Conservation (phyloP, 2,329 filamentous ascomycete genomes). For the Scolecobasidium constrictum region DNA sequence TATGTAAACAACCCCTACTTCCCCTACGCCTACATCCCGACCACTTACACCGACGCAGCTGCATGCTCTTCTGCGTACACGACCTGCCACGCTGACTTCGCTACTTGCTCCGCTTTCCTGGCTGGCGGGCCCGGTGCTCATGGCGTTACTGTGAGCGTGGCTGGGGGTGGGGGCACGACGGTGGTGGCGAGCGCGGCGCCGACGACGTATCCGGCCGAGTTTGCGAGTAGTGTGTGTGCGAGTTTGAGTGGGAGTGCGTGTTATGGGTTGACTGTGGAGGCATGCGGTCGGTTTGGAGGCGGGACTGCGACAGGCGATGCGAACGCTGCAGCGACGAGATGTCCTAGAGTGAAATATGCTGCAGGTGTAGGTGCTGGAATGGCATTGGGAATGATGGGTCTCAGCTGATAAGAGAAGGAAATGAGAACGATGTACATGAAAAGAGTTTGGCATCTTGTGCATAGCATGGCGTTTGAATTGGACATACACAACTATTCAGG, state of each 20-base stretch:
- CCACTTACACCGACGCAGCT: conserved; percentile 39
- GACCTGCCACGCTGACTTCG: conserved; percentile 33
- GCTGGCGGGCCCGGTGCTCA: conserved; percentile 4
- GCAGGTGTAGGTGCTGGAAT: conserved; percentile 5
- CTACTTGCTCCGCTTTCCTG: conserved; percentile 8
- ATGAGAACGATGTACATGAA: too few relatives aligned
- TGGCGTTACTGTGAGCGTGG: conserved; percentile 9
- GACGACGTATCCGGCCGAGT: conserved; percentile 5
- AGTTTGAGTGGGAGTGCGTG: conserved; percentile 11
- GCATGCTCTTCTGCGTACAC: conserved; percentile 45
- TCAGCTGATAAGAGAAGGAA: too few relatives aligned
- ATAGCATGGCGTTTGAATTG: not conserved
- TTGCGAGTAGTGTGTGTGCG: conserved; percentile 8
- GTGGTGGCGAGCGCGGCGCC: conserved; percentile 3
- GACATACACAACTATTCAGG: too few relatives aligned
- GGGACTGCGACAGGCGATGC: not conserved
- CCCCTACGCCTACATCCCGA: conserved; percentile 43
- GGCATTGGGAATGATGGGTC: not conserved
- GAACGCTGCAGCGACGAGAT: not conserved
- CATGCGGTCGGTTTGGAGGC: conserved; percentile 9
- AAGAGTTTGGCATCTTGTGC: too few relatives aligned
- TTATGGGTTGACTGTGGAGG: conserved; percentile 6
- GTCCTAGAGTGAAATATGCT: conserved; percentile 2
- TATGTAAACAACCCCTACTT: conserved; percentile 40
- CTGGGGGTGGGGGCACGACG: conserved; percentile 8